phyloP scores from a whole-genome alignment of 1,284 basidiomycete genomes.

The Neolentinus lepideus region DNA sequence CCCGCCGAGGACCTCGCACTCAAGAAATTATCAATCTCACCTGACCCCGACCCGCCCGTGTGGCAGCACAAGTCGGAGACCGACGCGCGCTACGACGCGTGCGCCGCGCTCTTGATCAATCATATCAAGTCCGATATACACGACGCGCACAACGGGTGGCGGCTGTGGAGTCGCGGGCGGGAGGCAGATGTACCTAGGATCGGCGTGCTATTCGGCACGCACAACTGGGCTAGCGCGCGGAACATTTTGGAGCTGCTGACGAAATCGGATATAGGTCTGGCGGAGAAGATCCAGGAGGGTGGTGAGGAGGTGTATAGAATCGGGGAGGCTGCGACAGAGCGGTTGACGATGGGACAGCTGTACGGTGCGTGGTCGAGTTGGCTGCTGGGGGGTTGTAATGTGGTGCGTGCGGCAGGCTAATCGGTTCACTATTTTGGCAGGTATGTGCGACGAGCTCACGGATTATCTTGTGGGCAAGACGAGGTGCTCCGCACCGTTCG shows the following conservation, averaged over 20 bases:
- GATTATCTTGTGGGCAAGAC: constrained; percentile 58
- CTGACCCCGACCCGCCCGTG: constrained; percentile 55
- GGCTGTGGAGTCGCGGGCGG: constrained; percentile 7
- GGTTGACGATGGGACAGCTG: constrained; percentile 76
- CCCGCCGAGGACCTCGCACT: constrained; percentile 16
- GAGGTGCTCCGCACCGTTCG: constrained; percentile 53
- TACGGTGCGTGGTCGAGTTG: constrained; percentile 50
- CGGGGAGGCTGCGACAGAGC: constrained; percentile 50
- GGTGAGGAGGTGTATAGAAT: constrained; percentile 29
- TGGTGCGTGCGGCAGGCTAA: not conserved
- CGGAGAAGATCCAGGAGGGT: constrained; percentile 17
- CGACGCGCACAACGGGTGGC: not conserved
- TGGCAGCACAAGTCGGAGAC: constrained; percentile 70
- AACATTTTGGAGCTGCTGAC: constrained; percentile 59
- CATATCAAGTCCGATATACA: constrained; percentile 43
- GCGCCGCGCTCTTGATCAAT: constrained; percentile 55
- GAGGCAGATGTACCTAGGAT: constrained; percentile 31
- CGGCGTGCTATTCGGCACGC: constrained; percentile 80
- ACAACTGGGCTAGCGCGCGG: constrained; percentile 68
- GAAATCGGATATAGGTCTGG: constrained; percentile 40
- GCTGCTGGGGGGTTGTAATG: no score
- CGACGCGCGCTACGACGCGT: constrained; percentile 74
- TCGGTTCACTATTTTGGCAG: constrained; percentile 26
- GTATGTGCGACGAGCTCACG: constrained; percentile 81
- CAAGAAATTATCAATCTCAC: constrained; percentile 38